Base-by-base conservation (phyloP, 306 rosid genomes). In the Sindora glabra region DNA sequence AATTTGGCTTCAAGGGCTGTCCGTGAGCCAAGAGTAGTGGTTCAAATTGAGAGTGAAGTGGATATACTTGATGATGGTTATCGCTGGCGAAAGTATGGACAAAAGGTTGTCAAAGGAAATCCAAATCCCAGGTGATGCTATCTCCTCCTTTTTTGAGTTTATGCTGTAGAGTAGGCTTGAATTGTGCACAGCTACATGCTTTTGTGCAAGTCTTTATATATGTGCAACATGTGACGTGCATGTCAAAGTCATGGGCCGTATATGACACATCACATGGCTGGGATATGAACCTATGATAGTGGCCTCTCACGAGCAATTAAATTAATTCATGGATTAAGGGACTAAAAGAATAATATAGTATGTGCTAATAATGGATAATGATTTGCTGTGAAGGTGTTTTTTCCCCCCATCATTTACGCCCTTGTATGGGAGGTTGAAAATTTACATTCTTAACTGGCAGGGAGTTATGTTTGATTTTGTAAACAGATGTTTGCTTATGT, bases 21-120 rank as follows among this genome's bases (percentile, higher is more conserved):
- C 18, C 96, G 95, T 12, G 89, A 85, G 68, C 96, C 96, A 24
- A 78, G 91, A 69, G 95, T 90, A 1, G 91, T 90, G 5, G 81
- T 90, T 59, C 95, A 90, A 74, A 87, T 85, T 24, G 91, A 87
- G 79, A 83, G 86, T 48, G 91, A 85, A 5, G 58, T 83, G 0
- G 97, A 85, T 78, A 81, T 87, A 55, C 95, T 90, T 65, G 97
- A 90, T 30, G 97, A 87, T 58, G 97, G 95, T 38, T 90, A 90
- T 44, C 95, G 96, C 36, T 90, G 97, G 97, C 83, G 97, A 26
- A 90, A 87, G 73, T 87, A 87, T 67, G 97, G 97, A 18, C 94
- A 87, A 56, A 90, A 90, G 58, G 94, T 90, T 65, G 95, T 90
- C 64, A 87, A 90, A 66, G 97, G 97, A 77, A 90, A 90, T 69